These are phyloP conservation scores for Filobasidium floriforme DNA, from an alignment of 768 basidiomycete genomes.

Conservation along the genomic window DNA sequence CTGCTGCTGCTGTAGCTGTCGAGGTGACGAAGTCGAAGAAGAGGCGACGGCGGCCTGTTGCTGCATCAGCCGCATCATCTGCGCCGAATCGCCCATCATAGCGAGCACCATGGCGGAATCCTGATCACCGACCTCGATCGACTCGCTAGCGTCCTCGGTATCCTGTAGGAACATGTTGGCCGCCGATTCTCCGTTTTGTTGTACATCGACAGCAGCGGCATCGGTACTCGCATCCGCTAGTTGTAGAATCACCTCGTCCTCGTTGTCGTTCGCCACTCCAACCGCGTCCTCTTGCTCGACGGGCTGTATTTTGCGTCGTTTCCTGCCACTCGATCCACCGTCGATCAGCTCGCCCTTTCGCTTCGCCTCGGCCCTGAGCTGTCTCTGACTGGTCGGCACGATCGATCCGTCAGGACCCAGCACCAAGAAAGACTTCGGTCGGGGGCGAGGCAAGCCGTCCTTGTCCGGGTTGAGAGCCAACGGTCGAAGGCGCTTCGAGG, in stretches of 20 bases:
- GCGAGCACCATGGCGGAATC: slow-evolving; percentile 13
- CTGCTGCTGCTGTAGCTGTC: background rate
- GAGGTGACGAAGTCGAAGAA: background rate
- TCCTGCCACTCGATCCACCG: background rate
- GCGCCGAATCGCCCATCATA: slow-evolving; percentile 12
- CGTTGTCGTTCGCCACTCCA: background rate
- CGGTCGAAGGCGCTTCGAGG: background rate
- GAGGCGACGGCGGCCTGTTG: background rate
- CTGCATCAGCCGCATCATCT: background rate
- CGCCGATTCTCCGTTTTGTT: background rate
- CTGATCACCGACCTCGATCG: background rate
- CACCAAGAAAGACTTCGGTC: slow-evolving; percentile 16
- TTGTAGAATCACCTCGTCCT: background rate
- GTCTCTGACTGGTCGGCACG: slow-evolving; percentile 12
- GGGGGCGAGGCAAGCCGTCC: background rate
- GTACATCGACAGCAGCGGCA: background rate
- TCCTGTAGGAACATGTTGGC: slow-evolving; percentile 4
- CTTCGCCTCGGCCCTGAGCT: slow-evolving; percentile 11
- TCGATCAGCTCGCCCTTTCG: slow-evolving; percentile 11
- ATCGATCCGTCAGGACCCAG: slow-evolving; percentile 20
- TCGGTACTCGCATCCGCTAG: background rate
- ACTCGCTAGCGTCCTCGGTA: background rate
- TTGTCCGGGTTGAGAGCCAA: slow-evolving; percentile 10
- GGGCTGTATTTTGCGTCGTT: background rate
- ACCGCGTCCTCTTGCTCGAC: background rate